Evolutionary conservation across 441 rosid genomes (phyloP).

Genomic region (Gossypium aridum): DNA sequence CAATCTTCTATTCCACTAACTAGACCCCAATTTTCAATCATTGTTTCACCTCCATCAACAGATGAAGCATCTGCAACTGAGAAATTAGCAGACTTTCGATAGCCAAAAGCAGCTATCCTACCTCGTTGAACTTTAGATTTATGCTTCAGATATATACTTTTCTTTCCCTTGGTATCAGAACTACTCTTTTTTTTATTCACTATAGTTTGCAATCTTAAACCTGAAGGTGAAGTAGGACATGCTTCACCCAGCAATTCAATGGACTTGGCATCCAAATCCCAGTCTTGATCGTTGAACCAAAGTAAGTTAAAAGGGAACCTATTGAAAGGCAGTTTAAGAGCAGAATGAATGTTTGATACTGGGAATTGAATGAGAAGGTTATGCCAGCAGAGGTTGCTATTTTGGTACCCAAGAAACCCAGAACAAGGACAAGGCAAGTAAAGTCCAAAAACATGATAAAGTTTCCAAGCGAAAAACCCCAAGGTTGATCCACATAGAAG

Average conservation of each 20-base stretch:
- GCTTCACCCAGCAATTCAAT: constrained; percentile 19
- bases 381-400: constrained; percentile 29
- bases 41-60: constrained; percentile 16
- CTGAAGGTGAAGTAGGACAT: constrained; percentile 16
- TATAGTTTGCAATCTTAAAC: constrained; percentile 19
- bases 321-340: constrained; percentile 25
- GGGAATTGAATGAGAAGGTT: constrained; percentile 44
- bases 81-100: constrained; percentile 20
- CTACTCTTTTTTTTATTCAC: constrained; percentile 19
- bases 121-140: constrained; percentile 36
- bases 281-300: constrained; percentile 27
- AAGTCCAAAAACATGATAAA: constrained; percentile 25
- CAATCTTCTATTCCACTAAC: constrained; percentile 23
- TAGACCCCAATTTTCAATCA: constrained; percentile 18
- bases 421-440: constrained; percentile 37
- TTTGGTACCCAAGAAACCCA: constrained; percentile 32
- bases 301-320: constrained; percentile 25
- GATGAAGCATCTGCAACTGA: constrained; percentile 16
- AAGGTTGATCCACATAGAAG: constrained; percentile 39
- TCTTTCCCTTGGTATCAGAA: constrained; percentile 8
- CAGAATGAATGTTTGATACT: constrained; percentile 18
- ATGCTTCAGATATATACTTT: constrained; percentile 39
- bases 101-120: constrained; percentile 32
- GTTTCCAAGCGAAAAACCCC: constrained; percentile 30
- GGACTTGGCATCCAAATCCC: constrained; percentile 8